Evolutionary conservation across 2,329 filamentous ascomycete genomes (phyloP).

Genomic region (Juglanconis sp.): DNA sequence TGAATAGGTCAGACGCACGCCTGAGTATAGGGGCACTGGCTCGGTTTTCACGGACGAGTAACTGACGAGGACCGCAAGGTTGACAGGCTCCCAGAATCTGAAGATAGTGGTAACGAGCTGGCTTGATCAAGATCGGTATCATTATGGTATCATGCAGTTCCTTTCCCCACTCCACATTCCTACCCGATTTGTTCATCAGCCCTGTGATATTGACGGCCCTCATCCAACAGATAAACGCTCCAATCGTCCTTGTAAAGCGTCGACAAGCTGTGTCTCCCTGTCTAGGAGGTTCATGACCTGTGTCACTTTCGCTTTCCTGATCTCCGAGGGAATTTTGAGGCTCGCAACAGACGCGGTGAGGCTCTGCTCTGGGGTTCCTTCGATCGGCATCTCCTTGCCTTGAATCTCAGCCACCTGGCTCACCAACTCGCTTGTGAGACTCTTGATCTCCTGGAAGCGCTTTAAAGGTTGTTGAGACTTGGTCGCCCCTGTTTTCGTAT

Average conservation of each 20-base stretch:
- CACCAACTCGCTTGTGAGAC: slow-evolving; percentile 50
- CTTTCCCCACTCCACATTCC: neutral
- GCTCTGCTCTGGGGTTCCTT: slow-evolving; percentile 22
- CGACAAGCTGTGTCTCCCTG: slow-evolving; percentile 64
- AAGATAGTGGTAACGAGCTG: neutral
- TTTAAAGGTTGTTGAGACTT: slow-evolving; percentile 50
- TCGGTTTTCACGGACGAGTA: neutral
- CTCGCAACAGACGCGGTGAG: slow-evolving; percentile 35
- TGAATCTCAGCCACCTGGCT: slow-evolving; percentile 46
- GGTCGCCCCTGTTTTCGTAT: slow-evolving; percentile 25
- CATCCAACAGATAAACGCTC: slow-evolving; percentile 48
- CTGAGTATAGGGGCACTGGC: neutral
- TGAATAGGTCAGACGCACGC: neutral
- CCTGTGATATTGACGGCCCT: neutral
- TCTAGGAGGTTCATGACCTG: slow-evolving; percentile 63
- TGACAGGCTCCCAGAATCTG: neutral
- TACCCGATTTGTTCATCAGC: slow-evolving; percentile 1
- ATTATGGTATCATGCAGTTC: slow-evolving; percentile 11
- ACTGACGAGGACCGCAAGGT: neutral
- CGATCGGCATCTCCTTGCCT: slow-evolving; percentile 25
- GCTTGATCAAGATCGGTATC: slow-evolving; percentile 4
- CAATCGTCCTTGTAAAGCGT: slow-evolving; percentile 61
- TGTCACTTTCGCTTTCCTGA: slow-evolving; percentile 60
- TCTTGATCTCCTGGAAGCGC: slow-evolving; percentile 55
- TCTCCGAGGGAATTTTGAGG: slow-evolving; percentile 55